Percentiles rank a stretch among this genome's conserved stretches.
Conservation (phyloP, 1,284 basidiomycete genomes). For the Vanrija sp. region DNA sequence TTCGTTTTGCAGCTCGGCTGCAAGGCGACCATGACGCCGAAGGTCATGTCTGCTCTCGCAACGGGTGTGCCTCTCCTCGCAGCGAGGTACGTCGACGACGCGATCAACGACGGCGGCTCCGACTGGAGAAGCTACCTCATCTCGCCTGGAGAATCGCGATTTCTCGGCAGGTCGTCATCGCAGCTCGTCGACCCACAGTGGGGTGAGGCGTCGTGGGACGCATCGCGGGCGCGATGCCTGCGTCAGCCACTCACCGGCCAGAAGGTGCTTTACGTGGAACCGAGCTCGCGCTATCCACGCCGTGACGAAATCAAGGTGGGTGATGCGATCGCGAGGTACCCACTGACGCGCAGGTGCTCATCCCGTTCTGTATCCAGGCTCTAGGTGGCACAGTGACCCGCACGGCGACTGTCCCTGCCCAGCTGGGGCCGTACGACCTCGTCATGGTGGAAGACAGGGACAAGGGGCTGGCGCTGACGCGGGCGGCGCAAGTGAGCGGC, state of each 20-base stretch:
- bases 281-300: slow-evolving; percentile 12
- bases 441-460: slow-evolving; percentile 60
- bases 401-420: slow-evolving; percentile 40
- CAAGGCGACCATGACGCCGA: slow-evolving; percentile 63
- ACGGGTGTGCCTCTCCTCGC: slow-evolving; percentile 80
- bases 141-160: slow-evolving; percentile 62
- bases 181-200: slow-evolving; percentile 69
- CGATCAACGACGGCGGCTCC: slow-evolving; percentile 47
- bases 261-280: slow-evolving; percentile 30
- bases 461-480: slow-evolving; percentile 32
- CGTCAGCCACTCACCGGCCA: slow-evolving; percentile 27
- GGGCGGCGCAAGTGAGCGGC: slow-evolving; percentile 40
- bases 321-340: neutral
- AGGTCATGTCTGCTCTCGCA: slow-evolving; percentile 74
- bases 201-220: slow-evolving; percentile 56
- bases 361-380: slow-evolving; percentile 72
- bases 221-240: slow-evolving; percentile 52
- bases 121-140: slow-evolving; percentile 66
- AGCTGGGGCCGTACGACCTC: slow-evolving; percentile 57
- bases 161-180: slow-evolving; percentile 56
- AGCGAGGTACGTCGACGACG: slow-evolving; percentile 58
- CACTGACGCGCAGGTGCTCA: slow-evolving; percentile 46
- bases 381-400: slow-evolving; percentile 59
- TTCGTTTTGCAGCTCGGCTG: slow-evolving; percentile 68
- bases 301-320: slow-evolving; percentile 26